Percentiles rank a stretch among this genome's conserved stretches.
These are phyloP conservation scores for Russula brevipes DNA, from an alignment of 768 basidiomycete species.

Conservation along the genomic window DNA sequence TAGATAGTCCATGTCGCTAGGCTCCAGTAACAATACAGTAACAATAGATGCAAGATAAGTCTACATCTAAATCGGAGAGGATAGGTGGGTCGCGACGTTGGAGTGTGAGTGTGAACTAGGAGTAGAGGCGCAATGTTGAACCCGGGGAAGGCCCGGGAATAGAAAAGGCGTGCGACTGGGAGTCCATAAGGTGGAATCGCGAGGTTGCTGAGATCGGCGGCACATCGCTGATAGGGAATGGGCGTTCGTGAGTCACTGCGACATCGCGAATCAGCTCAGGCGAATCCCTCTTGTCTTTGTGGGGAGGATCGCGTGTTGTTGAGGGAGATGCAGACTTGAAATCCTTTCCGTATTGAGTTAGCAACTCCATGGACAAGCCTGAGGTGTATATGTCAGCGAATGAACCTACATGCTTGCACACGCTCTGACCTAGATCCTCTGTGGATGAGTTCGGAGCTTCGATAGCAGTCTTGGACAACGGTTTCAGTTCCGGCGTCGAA, in stretches of 20 bases:
- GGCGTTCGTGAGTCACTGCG: constrained; percentile 1
- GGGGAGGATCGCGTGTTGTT: constrained; percentile 30
- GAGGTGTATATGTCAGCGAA: constrained; percentile 18
- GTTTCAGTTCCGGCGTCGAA: not conserved
- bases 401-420: constrained; percentile 5
- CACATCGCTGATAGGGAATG: constrained; percentile 13
- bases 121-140: constrained; percentile 16
- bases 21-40: constrained; percentile 22
- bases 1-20: constrained; percentile 16
- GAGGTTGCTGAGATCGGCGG: constrained; percentile 21
- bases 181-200: constrained; percentile 18
- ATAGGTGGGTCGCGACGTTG: not conserved
- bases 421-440: constrained; percentile 55
- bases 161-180: constrained; percentile 6
- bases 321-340: constrained; percentile 39
- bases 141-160: constrained; percentile 11
- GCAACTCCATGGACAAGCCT: constrained; percentile 51
- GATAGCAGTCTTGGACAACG: not conserved
- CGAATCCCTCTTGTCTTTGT: constrained; percentile 27
- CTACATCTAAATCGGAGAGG: constrained; percentile 18
- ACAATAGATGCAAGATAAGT: constrained; percentile 12
- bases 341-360: constrained; percentile 60
- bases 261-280: not conserved
- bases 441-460: constrained; percentile 39
- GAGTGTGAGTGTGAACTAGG: not conserved